phyloP scores from a whole-genome alignment of 164 flowering plant species.

The Vitis vinifera region DNA sequence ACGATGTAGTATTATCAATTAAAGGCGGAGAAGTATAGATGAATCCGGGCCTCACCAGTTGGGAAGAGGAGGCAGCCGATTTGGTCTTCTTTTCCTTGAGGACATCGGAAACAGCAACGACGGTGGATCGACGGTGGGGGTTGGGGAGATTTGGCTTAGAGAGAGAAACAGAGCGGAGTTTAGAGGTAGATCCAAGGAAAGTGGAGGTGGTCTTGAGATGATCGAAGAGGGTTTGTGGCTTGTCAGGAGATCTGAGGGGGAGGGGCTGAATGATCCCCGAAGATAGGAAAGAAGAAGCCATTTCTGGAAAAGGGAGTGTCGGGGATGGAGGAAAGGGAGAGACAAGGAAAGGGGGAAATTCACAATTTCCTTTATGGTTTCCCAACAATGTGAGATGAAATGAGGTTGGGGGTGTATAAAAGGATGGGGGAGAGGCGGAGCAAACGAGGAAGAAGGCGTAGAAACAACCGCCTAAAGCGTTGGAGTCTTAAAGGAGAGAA shows the following conservation, averaged over 20 bases:
- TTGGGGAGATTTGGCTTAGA: conserved; percentile 4
- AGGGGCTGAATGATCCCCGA: conserved; percentile 28
- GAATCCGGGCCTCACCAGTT: conserved; percentile 36
- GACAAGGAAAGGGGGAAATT: not conserved
- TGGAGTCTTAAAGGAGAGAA: not conserved
- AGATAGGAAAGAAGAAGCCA: conserved; percentile 37
- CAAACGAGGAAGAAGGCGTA: conserved; percentile 23
- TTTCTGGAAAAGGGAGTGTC: conserved; percentile 4
- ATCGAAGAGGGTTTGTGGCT: conserved; percentile 14
- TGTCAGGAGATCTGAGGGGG: conserved; percentile 38
- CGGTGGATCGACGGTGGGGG: conserved; percentile 30
- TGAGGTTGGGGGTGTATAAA: not conserved
- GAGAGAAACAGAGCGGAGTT: conserved; percentile 22
- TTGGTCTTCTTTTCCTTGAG: conserved; percentile 66
- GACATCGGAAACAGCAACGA: conserved; percentile 60
- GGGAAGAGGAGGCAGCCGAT: conserved; percentile 29
- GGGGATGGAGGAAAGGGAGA: conserved; percentile 1
- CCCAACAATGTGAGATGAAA: too few relatives aligned
- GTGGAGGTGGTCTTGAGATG: conserved; percentile 22
- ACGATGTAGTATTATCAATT: too few relatives aligned
- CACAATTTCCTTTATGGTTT: too few relatives aligned
- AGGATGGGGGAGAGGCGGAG: conserved; percentile 30
- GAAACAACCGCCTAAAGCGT: conserved; percentile 27
- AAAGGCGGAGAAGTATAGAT: too few relatives aligned
- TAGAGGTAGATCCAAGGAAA: conserved; percentile 41